Evolutionary conservation across 2,329 filamentous ascomycete genomes (phyloP), one percentile per base, ranked within the genome.

Genomic region (Cytospora piceicola): DNA sequence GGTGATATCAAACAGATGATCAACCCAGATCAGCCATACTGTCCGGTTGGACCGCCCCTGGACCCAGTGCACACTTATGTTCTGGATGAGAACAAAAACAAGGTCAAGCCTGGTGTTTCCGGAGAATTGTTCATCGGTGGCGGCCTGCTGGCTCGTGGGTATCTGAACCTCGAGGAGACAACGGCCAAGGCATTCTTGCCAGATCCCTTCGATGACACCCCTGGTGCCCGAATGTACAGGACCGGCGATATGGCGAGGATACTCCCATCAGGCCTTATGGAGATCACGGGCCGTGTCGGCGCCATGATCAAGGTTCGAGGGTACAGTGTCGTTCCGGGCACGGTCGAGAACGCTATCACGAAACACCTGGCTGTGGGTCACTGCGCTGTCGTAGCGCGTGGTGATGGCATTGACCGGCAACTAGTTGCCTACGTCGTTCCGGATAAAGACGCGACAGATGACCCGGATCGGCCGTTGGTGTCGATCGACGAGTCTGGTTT

Each of bases 241-340:
- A 93, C 90, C 0, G 90, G 90, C 4, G 90, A 93, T 74, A 82
- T 88, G 61, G 90, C 90, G 0, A 83, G 89, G 2, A 76, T 91
- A 49, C 81, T 92, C 8, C 81, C 88, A 0, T 89, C 85, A 1
- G 90, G 90, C 1, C 79, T 88, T 7, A 81, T 93, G 9, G 90
- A 93, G 73, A 92, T 93, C 67, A 92, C 89, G 8, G 90, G 90
- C 39, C 86, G 90, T 60, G 88, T 92, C 1, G 90, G 90, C 17
- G 86, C 88, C 15, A 93, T 93, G 90, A 93, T 93, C 78, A 93
- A 93, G 77, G 84, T 92, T 14, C 86, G 90, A 65, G 90, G 90
- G 1, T 93, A 93, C 73, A 92, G 89, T 1, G 88, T 93, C 3
- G 90, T 93, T 29, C 90, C 90, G 7, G 88, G 88, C 9, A 91